Percentiles rank a stretch among this genome's conserved stretches.
These are phyloP conservation scores for Pythium myriotylum DNA, from an alignment of 352 stramenopile species.

Conservation along the genomic window DNA sequence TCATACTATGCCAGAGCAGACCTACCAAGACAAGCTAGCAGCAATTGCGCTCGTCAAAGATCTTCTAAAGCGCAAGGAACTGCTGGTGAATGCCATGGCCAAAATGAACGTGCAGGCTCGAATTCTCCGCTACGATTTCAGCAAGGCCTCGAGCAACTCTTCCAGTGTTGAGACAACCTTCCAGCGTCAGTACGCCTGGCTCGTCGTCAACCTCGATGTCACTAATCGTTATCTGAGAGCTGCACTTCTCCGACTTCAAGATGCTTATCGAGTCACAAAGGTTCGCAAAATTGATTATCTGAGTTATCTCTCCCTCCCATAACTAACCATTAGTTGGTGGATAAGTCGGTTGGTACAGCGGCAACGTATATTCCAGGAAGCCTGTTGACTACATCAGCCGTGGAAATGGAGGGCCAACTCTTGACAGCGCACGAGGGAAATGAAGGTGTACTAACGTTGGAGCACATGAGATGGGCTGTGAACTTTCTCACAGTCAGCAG, in stretches of 20 bases:
- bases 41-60: conserved; percentile 54
- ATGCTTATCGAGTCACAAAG: conserved; percentile 21
- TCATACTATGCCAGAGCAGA: conserved; percentile 8
- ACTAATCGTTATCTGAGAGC: conserved; percentile 64
- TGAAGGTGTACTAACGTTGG: conserved; percentile 32
- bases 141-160: conserved; percentile 21
- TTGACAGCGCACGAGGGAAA: neutral
- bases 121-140: conserved; percentile 20
- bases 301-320: too few species aligned
- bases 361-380: too few species aligned
- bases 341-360: too few species aligned
- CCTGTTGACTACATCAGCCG: too few species aligned
- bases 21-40: conserved; percentile 42
- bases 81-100: conserved; percentile 48
- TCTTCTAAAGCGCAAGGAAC: conserved; percentile 76
- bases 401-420: too few species aligned
- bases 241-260: conserved; percentile 65
- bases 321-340: too few species aligned
- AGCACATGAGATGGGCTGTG: conserved; percentile 71
- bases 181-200: conserved; percentile 68
- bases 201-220: conserved; percentile 62
- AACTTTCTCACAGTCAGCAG: conserved; percentile 54
- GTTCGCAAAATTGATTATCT: neutral
- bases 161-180: conserved; percentile 36
- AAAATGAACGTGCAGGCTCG: conserved; percentile 49